Evolutionary conservation across 441 rosid species (phyloP).

Genomic region (Adansonia rubrostipa): DNA sequence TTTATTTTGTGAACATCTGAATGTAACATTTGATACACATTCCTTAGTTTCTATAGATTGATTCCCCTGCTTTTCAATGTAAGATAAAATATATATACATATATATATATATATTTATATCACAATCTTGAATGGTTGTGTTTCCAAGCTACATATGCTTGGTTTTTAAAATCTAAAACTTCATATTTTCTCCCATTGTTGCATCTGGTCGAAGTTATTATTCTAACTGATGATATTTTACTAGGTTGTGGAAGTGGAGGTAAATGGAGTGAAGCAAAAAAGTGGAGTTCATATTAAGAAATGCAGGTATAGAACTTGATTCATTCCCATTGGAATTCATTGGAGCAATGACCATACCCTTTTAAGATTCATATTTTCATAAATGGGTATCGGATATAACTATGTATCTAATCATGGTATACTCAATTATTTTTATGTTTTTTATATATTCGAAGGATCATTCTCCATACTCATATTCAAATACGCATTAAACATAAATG

Average conservation of each 20-base stretch:
- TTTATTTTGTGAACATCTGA: not conserved
- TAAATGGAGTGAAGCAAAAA: slow-evolving; percentile 81
- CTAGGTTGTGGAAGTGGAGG: slow-evolving; percentile 86
- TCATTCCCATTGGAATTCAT: not conserved
- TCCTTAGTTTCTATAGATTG: not conserved
- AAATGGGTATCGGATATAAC: too few species aligned
- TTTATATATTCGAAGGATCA: too few species aligned
- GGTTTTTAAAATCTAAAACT: not conserved
- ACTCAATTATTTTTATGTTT: too few species aligned
- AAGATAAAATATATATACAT: not conserved
- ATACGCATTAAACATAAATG: too few species aligned
- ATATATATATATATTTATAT: not conserved
- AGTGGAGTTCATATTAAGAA: slow-evolving; percentile 92
- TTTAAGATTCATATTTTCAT: not conserved
- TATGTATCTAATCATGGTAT: too few species aligned
- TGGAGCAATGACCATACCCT: not conserved
- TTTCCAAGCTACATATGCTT: not conserved
- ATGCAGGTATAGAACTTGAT: slow-evolving; percentile 60
- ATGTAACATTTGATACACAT: not conserved
- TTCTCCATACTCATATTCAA: too few species aligned
- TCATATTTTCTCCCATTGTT: slow-evolving; percentile 7
- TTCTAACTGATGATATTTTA: not conserved
- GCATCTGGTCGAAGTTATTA: not conserved
- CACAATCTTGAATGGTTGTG: not conserved
- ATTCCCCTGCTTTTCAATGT: slow-evolving; percentile 12